These are phyloP conservation scores for Eudorina sp. DNA, from an alignment of 139 green algal genomes.

Conservation along the genomic window DNA sequence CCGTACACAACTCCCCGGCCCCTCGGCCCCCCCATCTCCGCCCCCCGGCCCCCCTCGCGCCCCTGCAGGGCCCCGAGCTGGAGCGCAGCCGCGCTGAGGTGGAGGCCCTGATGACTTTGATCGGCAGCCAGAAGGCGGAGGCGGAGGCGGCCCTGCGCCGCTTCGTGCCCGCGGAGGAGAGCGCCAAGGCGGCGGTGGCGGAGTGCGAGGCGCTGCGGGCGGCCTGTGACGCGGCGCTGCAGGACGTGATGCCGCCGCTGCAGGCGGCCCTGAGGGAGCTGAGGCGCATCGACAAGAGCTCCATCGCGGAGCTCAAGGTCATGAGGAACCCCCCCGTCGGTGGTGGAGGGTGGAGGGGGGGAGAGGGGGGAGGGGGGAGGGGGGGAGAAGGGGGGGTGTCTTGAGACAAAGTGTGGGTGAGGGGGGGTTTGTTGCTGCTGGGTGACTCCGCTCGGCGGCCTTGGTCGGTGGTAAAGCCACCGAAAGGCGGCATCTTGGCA, in stretches of 20 bases:
- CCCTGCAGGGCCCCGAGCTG: slow-evolving; percentile 27
- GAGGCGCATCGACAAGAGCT: slow-evolving; percentile 60
- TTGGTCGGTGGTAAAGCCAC: too few relatives aligned
- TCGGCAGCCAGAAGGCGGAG: slow-evolving; percentile 35
- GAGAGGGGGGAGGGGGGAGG: background rate
- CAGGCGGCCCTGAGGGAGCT: slow-evolving; percentile 55
- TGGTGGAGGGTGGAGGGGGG: background rate
- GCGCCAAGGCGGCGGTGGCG: slow-evolving; percentile 27
- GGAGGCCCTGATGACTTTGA: slow-evolving; percentile 28
- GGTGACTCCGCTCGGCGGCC: too few relatives aligned
- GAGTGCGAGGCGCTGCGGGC: slow-evolving; percentile 45
- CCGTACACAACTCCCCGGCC: too few relatives aligned
- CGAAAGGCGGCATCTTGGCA: too few relatives aligned
- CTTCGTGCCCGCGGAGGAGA: slow-evolving; percentile 28
- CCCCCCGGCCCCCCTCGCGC: background rate
- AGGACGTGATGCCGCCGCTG: slow-evolving; percentile 54
- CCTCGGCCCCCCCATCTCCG: too few relatives aligned
- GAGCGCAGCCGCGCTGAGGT: slow-evolving; percentile 41
- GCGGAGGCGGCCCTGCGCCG: slow-evolving; percentile 28
- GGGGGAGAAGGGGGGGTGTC: background rate
- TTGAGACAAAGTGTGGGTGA: too few relatives aligned
- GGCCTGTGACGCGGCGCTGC: slow-evolving; percentile 35
- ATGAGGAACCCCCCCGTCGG: slow-evolving; percentile 58
- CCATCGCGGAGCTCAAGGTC: slow-evolving; percentile 71
- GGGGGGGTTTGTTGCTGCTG: too few relatives aligned